Conservation (phyloP, 345 rosid genomes). For the Triadica sebifera region DNA sequence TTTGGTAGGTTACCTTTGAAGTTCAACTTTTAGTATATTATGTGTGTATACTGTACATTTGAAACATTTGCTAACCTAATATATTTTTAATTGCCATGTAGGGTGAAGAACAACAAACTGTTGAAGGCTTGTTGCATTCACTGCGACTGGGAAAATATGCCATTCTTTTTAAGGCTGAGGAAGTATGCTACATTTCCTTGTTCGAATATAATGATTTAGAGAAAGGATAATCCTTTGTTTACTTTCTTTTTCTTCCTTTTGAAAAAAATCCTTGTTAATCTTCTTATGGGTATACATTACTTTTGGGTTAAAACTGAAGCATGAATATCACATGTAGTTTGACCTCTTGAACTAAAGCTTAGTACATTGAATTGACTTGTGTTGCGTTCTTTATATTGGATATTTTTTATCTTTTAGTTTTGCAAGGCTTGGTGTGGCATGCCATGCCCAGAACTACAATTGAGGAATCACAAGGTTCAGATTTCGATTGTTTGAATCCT, state of each 20-base stretch:
- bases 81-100: constrained; percentile 21
- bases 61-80: neutral
- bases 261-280: neutral
- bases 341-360: constrained; percentile 7
- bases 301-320: neutral
- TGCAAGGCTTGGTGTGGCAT: neutral
- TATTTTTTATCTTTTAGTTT: neutral
- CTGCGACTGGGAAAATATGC: constrained; percentile 78
- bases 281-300: neutral
- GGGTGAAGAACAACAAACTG: constrained; percentile 73
- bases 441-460: neutral
- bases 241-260: neutral
- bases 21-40: neutral
- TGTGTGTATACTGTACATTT: neutral
- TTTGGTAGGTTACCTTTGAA: neutral
- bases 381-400: neutral
- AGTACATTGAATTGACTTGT: neutral
- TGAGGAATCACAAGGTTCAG: neutral
- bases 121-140: constrained; percentile 69
- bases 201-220: constrained; percentile 2
- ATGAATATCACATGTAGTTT: constrained; percentile 2
- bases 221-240: neutral
- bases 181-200: constrained; percentile 51
- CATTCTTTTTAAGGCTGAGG: constrained; percentile 80
- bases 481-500: neutral